Conservation (phyloP, 192 early-diverging fungal species). For the Gonapodya prolifera region DNA sequence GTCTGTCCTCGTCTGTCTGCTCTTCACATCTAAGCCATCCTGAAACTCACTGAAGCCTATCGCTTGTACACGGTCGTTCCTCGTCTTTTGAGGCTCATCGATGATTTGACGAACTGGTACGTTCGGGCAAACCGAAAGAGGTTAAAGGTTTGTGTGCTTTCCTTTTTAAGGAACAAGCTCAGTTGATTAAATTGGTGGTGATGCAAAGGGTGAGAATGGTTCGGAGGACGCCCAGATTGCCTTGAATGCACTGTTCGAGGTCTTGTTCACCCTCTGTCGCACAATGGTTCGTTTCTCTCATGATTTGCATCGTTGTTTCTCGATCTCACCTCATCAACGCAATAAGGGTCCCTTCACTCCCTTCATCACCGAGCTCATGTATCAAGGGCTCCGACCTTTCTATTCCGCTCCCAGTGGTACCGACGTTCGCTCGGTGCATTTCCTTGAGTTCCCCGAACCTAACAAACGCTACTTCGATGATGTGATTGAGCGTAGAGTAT, state of each 20-base stretch:
- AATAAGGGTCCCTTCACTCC: conserved; percentile 82
- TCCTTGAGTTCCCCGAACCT: conserved; percentile 83
- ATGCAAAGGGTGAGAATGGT: conserved; percentile 63
- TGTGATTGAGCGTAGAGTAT: conserved; percentile 87
- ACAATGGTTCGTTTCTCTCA: conserved; percentile 55
- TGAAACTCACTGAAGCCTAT: conserved; percentile 43
- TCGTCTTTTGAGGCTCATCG: conserved; percentile 74
- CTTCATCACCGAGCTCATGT: conserved; percentile 94
- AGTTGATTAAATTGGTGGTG: not conserved
- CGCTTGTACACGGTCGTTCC: conserved; percentile 97
- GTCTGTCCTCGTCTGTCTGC: not conserved
- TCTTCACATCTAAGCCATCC: not conserved
- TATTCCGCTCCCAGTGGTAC: not conserved
- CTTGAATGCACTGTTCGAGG: conserved; percentile 93
- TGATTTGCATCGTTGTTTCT: conserved; percentile 8
- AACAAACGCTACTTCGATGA: conserved; percentile 92
- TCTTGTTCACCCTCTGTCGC: conserved; percentile 76
- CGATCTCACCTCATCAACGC: not conserved
- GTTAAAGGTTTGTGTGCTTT: conserved; percentile 40
- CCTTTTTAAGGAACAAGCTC: not conserved
- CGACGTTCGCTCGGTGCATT: conserved; percentile 85
- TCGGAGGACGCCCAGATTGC: conserved; percentile 68
- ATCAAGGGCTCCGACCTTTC: conserved; percentile 38
- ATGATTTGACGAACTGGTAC: conserved; percentile 97
- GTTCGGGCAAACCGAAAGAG: conserved; percentile 95